These are phyloP conservation scores for Talinum fruticosum DNA, from an alignment of 148 eudicot genomes.

Conservation along the genomic window DNA sequence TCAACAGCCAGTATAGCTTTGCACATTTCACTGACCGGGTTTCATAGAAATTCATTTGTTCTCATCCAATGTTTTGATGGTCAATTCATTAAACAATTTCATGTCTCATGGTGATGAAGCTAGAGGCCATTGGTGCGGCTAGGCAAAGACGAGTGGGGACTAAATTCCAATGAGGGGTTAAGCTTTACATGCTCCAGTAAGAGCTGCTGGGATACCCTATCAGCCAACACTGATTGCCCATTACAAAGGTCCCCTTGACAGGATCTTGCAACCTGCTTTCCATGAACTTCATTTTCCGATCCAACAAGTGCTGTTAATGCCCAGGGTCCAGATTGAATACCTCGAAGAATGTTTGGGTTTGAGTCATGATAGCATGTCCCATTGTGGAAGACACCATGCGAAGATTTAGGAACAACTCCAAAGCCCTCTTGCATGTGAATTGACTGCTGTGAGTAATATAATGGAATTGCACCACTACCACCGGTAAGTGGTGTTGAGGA, in stretches of 20 bases:
- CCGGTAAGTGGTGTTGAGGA: conserved; percentile 88
- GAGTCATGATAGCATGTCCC: conserved; percentile 57
- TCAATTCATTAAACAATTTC: not conserved
- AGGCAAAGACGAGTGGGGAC: conserved; percentile 48
- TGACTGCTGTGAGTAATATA: conserved; percentile 54
- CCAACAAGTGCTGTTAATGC: conserved; percentile 38
- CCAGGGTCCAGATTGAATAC: conserved; percentile 52
- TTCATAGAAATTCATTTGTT: not conserved
- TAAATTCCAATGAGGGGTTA: conserved; percentile 54
- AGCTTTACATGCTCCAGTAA: conserved; percentile 62
- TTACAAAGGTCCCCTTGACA: conserved; percentile 41
- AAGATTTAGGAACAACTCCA: conserved; percentile 46
- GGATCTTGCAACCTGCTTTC: conserved; percentile 47
- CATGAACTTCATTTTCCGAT: conserved; percentile 38
- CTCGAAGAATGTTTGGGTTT: conserved; percentile 55
- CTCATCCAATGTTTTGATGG: not conserved
- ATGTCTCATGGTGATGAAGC: conserved; percentile 1
- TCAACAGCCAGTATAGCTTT: not conserved
- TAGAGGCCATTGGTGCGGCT: conserved; percentile 25
- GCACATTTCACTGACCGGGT: not conserved
- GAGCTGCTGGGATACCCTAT: conserved; percentile 73
- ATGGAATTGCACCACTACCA: conserved; percentile 57
- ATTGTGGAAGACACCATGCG: conserved; percentile 47
- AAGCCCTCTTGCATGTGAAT: conserved; percentile 53
- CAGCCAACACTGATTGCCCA: conserved; percentile 69